phyloP scores from a whole-genome alignment of 257 asterid genomes.

The Coffea canephora region DNA sequence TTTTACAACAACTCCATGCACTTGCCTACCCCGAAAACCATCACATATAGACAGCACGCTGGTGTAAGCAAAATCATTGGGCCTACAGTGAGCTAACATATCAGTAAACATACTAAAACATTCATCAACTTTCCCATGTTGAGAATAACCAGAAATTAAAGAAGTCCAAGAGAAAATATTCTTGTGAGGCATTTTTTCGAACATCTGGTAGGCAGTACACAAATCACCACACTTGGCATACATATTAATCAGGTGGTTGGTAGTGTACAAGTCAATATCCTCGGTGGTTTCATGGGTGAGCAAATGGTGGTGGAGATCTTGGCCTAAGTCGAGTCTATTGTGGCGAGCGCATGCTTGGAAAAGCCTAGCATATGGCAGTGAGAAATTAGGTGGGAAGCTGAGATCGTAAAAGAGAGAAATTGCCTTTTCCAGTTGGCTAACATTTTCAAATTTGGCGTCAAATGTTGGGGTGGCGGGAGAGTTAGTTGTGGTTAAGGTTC shows the following conservation, averaged over 20 bases:
- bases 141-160: slow-evolving; percentile 70
- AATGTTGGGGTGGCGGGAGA: slow-evolving; percentile 1
- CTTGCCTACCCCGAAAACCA: slow-evolving; percentile 54
- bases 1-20: slow-evolving; percentile 54
- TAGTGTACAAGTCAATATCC: slow-evolving; percentile 32
- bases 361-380: slow-evolving; percentile 20
- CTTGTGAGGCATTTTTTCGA: slow-evolving; percentile 53
- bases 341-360: slow-evolving; percentile 37
- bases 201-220: slow-evolving; percentile 42
- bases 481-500: slow-evolving; percentile 14
- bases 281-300: neutral
- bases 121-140: slow-evolving; percentile 31
- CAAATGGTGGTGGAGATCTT: slow-evolving; percentile 27
- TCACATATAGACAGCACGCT: slow-evolving; percentile 68
- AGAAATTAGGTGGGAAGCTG: slow-evolving; percentile 5
- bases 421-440: slow-evolving; percentile 26
- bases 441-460: slow-evolving; percentile 16
- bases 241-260: slow-evolving; percentile 45
- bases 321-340: slow-evolving; percentile 23
- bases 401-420: slow-evolving; percentile 7
- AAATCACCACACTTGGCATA: slow-evolving; percentile 54
- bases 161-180: slow-evolving; percentile 71
- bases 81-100: slow-evolving; percentile 44
- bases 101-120: slow-evolving; percentile 51
- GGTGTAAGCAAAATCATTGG: slow-evolving; percentile 72